Percentiles rank a stretch among this genome's conserved stretches.
These are phyloP conservation scores for Aspergillus conjunctus DNA, from an alignment of 495 filamentous ascomycete species.

Conservation along the genomic window DNA sequence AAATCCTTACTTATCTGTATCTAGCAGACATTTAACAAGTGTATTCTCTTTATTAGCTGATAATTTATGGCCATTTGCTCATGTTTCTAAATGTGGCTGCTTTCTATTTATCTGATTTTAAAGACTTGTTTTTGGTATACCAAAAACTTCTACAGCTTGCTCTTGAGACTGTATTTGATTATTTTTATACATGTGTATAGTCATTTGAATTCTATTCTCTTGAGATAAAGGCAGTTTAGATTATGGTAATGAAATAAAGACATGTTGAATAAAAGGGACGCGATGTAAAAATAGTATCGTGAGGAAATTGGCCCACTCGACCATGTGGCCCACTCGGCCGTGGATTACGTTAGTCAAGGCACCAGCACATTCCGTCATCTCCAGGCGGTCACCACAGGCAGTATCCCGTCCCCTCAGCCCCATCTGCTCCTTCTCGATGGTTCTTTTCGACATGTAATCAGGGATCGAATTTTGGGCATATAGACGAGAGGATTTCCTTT, in stretches of 20 bases:
- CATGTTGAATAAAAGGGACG: too few relatives aligned
- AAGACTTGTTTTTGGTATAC: background rate
- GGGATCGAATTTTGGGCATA: too few relatives aligned
- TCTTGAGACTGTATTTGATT: too few relatives aligned
- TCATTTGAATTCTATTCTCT: background rate
- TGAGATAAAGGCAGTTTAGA: background rate
- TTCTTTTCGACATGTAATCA: background rate
- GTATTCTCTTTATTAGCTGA: too few relatives aligned
- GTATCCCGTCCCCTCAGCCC: background rate
- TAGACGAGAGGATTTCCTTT: too few relatives aligned
- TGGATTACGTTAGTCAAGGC: background rate
- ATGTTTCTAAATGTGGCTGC: background rate
- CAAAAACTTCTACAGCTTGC: too few relatives aligned
- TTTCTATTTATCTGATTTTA: background rate
- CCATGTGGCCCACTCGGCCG: background rate
- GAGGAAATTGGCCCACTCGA: background rate
- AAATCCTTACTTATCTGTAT: too few relatives aligned
- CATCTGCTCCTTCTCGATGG: constrained; percentile 7
- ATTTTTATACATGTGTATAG: background rate
- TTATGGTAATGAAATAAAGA: too few relatives aligned
- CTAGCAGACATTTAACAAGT: too few relatives aligned
- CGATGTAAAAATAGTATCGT: background rate
- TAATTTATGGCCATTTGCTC: background rate
- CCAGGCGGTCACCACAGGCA: background rate
- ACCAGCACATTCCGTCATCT: background rate